These are phyloP conservation scores for Meira nashicola DNA, from an alignment of 1,284 basidiomycete genomes.

Conservation along the genomic window DNA sequence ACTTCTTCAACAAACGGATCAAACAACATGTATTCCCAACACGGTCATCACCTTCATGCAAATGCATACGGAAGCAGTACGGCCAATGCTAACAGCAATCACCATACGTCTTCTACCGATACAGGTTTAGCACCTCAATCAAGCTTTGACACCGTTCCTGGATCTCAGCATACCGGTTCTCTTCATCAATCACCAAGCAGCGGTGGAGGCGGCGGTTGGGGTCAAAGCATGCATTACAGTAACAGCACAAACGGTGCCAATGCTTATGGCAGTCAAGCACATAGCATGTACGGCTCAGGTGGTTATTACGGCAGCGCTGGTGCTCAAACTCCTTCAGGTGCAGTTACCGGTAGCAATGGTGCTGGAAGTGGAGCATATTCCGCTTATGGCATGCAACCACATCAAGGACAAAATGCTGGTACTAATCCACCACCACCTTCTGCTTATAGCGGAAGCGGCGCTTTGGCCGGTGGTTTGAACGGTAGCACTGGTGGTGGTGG, in stretches of 20 bases:
- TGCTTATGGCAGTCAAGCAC: not conserved
- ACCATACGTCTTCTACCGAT: no score
- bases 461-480: not conserved
- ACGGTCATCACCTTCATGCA: not conserved
- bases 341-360: not conserved
- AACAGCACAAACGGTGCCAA: not conserved
- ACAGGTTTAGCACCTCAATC: not conserved
- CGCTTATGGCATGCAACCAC: constrained; percentile 6
- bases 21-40: not conserved
- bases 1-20: not conserved
- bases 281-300: constrained; percentile 10
- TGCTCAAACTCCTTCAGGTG: constrained; percentile 2
- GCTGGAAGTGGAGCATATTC: constrained; percentile 8
- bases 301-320: constrained; percentile 9
- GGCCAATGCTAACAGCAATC: not conserved
- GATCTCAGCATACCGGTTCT: not conserved
- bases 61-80: not conserved
- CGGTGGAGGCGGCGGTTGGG: not conserved
- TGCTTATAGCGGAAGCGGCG: not conserved
- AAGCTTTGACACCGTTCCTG: constrained; percentile 1
- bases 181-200: not conserved
- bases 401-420: not conserved
- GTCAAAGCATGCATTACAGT: constrained; percentile 3
- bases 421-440: not conserved
- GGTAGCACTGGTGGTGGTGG: constrained; percentile 2